Evolutionary conservation across 2,329 filamentous ascomycete genomes (phyloP), one percentile per base, ranked within the genome.

Genomic region (Ophiostoma sp.): DNA sequence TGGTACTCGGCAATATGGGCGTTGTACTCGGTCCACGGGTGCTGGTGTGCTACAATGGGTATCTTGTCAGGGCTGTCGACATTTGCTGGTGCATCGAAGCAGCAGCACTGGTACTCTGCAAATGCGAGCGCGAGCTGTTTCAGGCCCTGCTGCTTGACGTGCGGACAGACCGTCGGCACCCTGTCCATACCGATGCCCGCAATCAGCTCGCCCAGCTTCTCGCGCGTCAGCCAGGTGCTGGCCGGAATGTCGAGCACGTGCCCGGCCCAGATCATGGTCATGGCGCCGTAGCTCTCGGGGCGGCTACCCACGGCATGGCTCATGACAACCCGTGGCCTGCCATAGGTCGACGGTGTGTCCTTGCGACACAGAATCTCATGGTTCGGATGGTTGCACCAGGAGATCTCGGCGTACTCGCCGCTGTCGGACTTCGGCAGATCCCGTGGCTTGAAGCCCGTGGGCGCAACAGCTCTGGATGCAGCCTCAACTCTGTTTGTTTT

Each of bases 91-190:
- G 60, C 60, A n/a, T 64, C 60, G n/a, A 64, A 64, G 60, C 60
- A 64, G 17, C 27, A 17, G 33, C 60, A 64, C 33, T 36, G 60
- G 60, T 64, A 35, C 60, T 64, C 60, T 8, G 31, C 60, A 64
- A 64, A 64, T 7, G 60, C 33, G 15, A 64, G 33, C 33, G 60
- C 60, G 27, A 64, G 60, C 60, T 64, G 60, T 15, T 35, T n/a
- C 33, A 64, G 17, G 60, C 60, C 60, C 15, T n/a, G 60, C 60
- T 36, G 15, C 60, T n/a, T 35, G 15, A 64, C 60, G 33, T 64
- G 60, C 17, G 60, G 60, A 10, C 60, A 64, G 15, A 64, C 13
- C 5, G 60, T 64, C 15, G 60, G 60, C 60, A 64, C 60, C 31
- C 4, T n/a, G 17, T 35, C 7, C 15, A 36, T 20, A 17, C n/a